These are phyloP conservation scores for Auricularia heimuer DNA, from an alignment of 768 basidiomycete genomes.

Conservation along the genomic window DNA sequence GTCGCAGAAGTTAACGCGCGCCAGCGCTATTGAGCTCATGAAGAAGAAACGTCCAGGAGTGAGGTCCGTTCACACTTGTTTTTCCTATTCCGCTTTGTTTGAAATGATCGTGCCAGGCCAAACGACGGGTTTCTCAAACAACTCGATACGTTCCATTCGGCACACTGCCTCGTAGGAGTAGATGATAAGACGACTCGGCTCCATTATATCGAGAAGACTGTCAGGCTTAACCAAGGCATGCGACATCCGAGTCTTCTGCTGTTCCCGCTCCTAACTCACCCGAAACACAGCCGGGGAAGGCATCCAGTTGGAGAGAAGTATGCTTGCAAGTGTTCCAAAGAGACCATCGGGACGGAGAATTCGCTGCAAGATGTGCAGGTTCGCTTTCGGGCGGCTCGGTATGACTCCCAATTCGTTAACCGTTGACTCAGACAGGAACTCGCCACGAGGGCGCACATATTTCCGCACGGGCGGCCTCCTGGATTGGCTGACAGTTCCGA, in stretches of 20 bases:
- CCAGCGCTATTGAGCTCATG: constrained; percentile 61
- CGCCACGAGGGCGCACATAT: constrained; percentile 87
- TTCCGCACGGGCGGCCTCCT: constrained; percentile 56
- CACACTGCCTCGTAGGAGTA: constrained; percentile 56
- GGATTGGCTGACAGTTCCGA: too few relatives aligned
- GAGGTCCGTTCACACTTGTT: constrained; percentile 41
- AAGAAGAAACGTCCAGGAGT: constrained; percentile 53
- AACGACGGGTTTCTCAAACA: constrained; percentile 76
- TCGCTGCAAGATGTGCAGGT: constrained; percentile 90
- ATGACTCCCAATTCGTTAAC: neutral
- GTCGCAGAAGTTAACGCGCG: constrained; percentile 43
- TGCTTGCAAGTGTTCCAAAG: constrained; percentile 67
- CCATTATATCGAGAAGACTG: constrained; percentile 74
- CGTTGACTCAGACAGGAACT: constrained; percentile 55
- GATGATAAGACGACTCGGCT: constrained; percentile 26
- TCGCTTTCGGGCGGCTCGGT: constrained; percentile 10
- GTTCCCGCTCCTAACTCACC: constrained; percentile 60
- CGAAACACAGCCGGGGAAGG: constrained; percentile 73
- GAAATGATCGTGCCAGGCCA: constrained; percentile 41
- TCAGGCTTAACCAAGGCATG: constrained; percentile 38
- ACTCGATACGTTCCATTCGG: constrained; percentile 67
- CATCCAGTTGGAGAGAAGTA: constrained; percentile 47
- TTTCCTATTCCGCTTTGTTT: constrained; percentile 1
- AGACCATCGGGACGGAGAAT: constrained; percentile 62
- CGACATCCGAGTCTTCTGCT: constrained; percentile 47